Evolutionary conservation across 2,329 filamentous ascomycete species (phyloP), one percentile per base, ranked within the genome.

Genomic region (Penicillium psychrosexuale): DNA sequence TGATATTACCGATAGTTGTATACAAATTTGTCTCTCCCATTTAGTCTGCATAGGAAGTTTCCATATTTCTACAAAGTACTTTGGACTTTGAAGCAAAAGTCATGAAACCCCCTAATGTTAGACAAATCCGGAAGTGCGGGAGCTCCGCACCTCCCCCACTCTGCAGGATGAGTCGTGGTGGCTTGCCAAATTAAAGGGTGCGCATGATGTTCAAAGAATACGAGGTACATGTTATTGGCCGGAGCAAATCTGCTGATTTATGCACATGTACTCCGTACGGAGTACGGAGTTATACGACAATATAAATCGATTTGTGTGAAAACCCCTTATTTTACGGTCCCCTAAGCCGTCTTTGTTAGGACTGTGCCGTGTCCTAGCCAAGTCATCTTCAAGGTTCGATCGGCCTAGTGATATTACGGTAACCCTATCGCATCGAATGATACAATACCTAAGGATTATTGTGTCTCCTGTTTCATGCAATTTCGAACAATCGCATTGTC

Each of bases 401-500:
- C 27, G 27, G 27, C 27, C 27, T 28, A n/a, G 27, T 28, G 28
- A 30, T 30, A 30, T 30, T 40, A 15, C 38, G 38, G 5, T 27
- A 24, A 8, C 22, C 19, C 24, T 24, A 24, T 24, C 22, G 19
- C 38, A 15, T 24, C 22, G 27, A 28, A 28, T 28, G 27, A 28
- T 28, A 28, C 6, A 4, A 19, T 19, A 30, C 28, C 28, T 9
- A 28, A 28, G 9, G 8, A 30, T 30, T 11, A 30, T 30, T 30
- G 9, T 30, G 13, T 43, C 8, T 27, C 31, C 8, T 37, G 37
- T 34, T 27, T 50, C 17, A 40, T 30, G 31, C n/a, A 19, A n/a
- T 27, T 22, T n/a, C 45, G 28, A 34, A 52, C 24, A 42, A 52
- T 34, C 28, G 50, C 43, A 27, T 52, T 47, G 43, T 51, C 31